Percentiles rank a stretch among this genome's conserved stretches.
Evolutionary conservation across 768 basidiomycete genomes (phyloP).

Genomic region (Amanita polypyramis): DNA sequence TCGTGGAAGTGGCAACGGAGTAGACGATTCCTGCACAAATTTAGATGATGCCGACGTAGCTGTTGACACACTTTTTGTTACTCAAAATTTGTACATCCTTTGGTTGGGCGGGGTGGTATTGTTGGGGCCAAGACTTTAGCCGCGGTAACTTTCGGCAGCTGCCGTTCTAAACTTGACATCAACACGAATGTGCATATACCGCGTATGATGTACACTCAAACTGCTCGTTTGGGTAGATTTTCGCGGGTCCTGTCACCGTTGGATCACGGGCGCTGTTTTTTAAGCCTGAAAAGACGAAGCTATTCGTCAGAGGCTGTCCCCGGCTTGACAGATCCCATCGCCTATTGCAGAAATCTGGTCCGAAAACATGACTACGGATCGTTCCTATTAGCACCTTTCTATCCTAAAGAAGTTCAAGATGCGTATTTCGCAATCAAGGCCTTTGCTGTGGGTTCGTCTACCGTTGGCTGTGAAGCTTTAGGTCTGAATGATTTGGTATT

Average conservation of each 20-base stretch:
- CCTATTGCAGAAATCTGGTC: slow-evolving; percentile 65
- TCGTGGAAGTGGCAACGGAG: background rate
- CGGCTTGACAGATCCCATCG: slow-evolving; percentile 31
- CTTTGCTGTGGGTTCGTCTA: slow-evolving; percentile 55
- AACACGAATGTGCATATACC: background rate
- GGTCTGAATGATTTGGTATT: background rate
- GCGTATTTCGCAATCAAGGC: slow-evolving; percentile 76
- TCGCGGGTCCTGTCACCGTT: background rate
- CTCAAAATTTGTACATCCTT: too few relatives aligned
- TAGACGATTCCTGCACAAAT: background rate
- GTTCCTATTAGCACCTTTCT: slow-evolving; percentile 61
- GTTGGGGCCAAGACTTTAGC: too few relatives aligned
- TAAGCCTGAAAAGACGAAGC: background rate
- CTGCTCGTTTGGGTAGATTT: background rate
- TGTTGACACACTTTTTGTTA: too few relatives aligned
- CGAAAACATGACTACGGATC: slow-evolving; percentile 78
- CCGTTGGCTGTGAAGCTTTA: slow-evolving; percentile 3
- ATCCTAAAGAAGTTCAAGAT: slow-evolving; percentile 49
- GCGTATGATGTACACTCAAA: background rate
- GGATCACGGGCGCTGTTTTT: background rate
- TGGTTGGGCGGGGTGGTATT: too few relatives aligned
- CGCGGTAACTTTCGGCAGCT: background rate
- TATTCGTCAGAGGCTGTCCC: slow-evolving; percentile 8
- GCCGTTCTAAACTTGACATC: background rate
- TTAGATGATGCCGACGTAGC: background rate